Conservation (phyloP, 345 rosid species). For the Eucalyptus marginata region DNA sequence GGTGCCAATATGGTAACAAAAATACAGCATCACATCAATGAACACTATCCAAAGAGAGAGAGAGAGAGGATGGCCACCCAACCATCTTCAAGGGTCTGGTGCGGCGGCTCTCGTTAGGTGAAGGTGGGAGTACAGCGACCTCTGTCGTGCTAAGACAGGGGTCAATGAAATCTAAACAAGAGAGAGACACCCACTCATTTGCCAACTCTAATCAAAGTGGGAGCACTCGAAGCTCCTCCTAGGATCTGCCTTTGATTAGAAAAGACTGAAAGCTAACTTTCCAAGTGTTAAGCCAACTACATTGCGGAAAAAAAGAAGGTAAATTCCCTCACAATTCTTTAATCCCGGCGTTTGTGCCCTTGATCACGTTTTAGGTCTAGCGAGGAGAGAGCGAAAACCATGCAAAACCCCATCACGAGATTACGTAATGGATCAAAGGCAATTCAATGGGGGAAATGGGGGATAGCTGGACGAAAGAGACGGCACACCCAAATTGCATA, state of each 20-base stretch:
- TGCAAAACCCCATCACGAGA: not conserved
- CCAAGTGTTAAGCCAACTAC: not conserved
- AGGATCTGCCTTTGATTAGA: not conserved
- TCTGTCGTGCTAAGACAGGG: not conserved
- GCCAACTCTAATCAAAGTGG: not conserved
- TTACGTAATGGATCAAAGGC: not conserved
- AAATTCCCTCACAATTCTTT: not conserved
- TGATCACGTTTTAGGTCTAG: not conserved
- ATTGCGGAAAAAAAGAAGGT: not conserved
- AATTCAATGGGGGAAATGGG: not conserved
- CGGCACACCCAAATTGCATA: not conserved
- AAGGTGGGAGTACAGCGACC: not conserved
- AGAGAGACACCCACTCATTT: not conserved
- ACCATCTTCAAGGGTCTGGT: not conserved
- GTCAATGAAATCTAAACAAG: not conserved
- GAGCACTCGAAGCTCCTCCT: not conserved
- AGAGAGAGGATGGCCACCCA: not conserved
- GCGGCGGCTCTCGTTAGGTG: not conserved
- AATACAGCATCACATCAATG: not conserved
- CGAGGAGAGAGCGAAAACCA: not conserved
- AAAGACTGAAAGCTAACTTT: not conserved
- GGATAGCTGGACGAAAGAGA: not conserved
- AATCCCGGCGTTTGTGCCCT: not conserved
- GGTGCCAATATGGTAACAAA: not conserved
- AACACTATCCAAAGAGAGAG: not conserved